Conservation (phyloP, 2,329 filamentous ascomycete genomes). For the Colletotrichum noveboracense region DNA sequence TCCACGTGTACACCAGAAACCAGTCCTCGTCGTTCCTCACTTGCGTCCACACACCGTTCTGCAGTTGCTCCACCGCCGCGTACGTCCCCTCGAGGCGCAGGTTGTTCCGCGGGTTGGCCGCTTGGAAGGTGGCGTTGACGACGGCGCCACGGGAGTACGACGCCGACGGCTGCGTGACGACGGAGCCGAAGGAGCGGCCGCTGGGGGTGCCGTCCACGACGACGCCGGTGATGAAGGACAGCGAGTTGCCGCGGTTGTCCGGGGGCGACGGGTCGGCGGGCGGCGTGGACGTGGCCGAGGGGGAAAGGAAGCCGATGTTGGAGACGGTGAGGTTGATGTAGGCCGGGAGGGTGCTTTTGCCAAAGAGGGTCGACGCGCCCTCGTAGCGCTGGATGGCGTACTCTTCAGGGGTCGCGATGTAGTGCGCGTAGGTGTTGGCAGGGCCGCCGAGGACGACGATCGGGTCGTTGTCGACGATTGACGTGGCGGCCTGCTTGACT, state of each 20-base stretch:
- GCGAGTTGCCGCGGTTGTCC: constrained; percentile 76
- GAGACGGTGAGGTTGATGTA: constrained; percentile 87
- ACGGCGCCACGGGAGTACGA: constrained; percentile 65
- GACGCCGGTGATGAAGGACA: constrained; percentile 82
- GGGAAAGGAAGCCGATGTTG: constrained; percentile 70
- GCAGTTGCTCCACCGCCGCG: constrained; percentile 72
- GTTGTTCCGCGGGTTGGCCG: constrained; percentile 90
- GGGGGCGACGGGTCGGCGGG: constrained; percentile 71
- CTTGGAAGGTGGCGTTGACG: constrained; percentile 76
- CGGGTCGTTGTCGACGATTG: constrained; percentile 58
- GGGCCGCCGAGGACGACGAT: constrained; percentile 87
- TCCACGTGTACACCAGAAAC: constrained; percentile 83
- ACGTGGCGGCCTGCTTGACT: constrained; percentile 56
- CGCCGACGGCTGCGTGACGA: constrained; percentile 58
- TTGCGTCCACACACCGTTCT: constrained; percentile 60
- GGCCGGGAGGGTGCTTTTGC: constrained; percentile 80
- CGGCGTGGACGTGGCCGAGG: constrained; percentile 45
- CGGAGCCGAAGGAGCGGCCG: constrained; percentile 73
- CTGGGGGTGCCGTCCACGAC: constrained; percentile 73
- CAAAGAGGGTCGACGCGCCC: constrained; percentile 90
- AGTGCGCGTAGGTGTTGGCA: constrained; percentile 89
- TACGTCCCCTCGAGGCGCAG: constrained; percentile 80
- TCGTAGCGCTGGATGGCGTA: constrained; percentile 89
- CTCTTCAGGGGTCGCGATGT: constrained; percentile 80
- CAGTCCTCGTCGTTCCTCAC: constrained; percentile 81